phyloP scores from a whole-genome alignment of 441 rosid genomes.

The Aleurites moluccanus region DNA sequence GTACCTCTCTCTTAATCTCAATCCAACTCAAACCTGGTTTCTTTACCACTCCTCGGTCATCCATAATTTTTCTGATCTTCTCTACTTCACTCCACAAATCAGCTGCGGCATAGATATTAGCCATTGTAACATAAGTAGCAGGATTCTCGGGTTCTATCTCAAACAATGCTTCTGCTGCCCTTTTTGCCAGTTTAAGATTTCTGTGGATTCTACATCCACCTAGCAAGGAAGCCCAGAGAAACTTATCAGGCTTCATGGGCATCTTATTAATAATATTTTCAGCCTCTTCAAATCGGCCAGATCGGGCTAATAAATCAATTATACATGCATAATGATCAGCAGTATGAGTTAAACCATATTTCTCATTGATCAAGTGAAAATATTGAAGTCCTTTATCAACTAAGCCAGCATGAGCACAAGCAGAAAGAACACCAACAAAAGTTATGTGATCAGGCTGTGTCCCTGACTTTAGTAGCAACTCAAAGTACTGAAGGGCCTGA shows the following conservation, averaged over 20 bases:
- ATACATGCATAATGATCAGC: conserved; percentile 11
- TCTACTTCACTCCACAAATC: conserved; percentile 63
- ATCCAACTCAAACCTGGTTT: conserved; percentile 7
- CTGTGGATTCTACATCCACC: conserved; percentile 2
- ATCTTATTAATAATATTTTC: conserved; percentile 2
- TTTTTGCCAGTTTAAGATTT: conserved; percentile 2
- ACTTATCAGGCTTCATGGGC: conserved; percentile 6
- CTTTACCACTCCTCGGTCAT: conserved; percentile 26
- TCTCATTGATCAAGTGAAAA: conserved; percentile 3
- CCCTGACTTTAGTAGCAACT: neutral
- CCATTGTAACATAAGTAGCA: conserved; percentile 57
- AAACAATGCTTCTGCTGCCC: conserved; percentile 7
- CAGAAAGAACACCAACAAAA: conserved; percentile 70
- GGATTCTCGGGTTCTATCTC: conserved; percentile 1
- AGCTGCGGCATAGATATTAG: conserved; percentile 65
- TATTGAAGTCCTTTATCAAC: conserved; percentile 5
- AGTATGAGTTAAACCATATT: neutral
- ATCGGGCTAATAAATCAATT: conserved; percentile 3
- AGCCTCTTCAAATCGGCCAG: neutral
- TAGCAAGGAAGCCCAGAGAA: conserved; percentile 4
- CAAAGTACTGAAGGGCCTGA: neutral
- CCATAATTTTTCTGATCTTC: conserved; percentile 62
- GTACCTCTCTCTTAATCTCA: neutral
- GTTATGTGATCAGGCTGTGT: conserved; percentile 59
- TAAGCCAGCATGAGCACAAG: conserved; percentile 50